Evolutionary conservation across 768 basidiomycete species (phyloP), one percentile per base, ranked within the genome.

Genomic region (Psilocybe cyanescens): DNA sequence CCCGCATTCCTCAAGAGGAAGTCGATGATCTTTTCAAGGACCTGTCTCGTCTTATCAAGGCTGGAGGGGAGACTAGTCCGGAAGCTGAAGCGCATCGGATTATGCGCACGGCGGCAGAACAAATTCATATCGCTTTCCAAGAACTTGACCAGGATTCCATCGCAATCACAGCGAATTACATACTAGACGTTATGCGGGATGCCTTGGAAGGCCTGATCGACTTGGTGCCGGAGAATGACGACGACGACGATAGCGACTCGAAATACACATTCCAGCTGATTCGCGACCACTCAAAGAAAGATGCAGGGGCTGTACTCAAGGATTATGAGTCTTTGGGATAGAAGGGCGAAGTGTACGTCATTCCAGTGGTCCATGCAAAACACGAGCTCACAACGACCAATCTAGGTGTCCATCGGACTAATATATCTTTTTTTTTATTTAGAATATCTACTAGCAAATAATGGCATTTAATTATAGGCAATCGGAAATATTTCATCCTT

Each of bases 311-410:
- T 35, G 67, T 67, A 28, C 49, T 69, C 50, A 74, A 72, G 59
- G 73, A 74, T 49, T 76, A 76, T 61, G 72, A 76, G 57, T 66
- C 71, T 29, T 65, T 76, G 41, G 75, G 73, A 31, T 68, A 60
- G 47, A 29, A 37, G 61, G 49, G 37, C 2, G 0, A 12, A 44
- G 41, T 16, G 41, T 44, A n/a, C n/a, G 41, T 44, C 41, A 44
- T 14, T 14, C 37, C 37, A 14, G 37, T 39, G 37, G 7, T 39
- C 37, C 0, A 39, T 44, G 11, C 0, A 44, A 7, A 11, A 12
- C 14, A 44, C 14, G 41, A 35, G 33, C 11, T 35, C 33, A 35
- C 33, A 35, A 11, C 6, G 11, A 35, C 33, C 33, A 11, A 35
- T 35, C 33, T 35, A 35, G 7, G 33, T 7, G 33, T 50, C 19